A percentile compares a stretch with the other conserved stretches of the same genome.
Conservation (phyloP, 371 early-diverging fungal genomes). For the Mucor irregularis region DNA sequence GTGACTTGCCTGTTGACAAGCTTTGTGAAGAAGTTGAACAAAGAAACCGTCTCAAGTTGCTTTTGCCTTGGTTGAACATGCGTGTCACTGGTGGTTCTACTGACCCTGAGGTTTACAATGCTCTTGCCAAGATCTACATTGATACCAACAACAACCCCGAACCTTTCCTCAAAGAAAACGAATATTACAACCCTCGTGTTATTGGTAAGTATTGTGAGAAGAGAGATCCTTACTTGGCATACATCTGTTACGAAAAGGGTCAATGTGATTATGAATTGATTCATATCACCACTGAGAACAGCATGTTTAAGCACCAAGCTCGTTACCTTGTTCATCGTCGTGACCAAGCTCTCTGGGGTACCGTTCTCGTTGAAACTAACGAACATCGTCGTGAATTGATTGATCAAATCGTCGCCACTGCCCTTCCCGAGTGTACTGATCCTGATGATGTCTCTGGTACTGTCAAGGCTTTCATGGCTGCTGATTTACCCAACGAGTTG, state of each 20-base stretch:
- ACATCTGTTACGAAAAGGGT: slow-evolving; percentile 92
- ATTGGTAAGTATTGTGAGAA: slow-evolving; percentile 98
- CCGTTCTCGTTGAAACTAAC: slow-evolving; percentile 79
- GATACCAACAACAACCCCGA: slow-evolving; percentile 98
- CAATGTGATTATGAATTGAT: slow-evolving; percentile 93
- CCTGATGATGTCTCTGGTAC: slow-evolving; percentile 96
- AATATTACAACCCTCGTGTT: slow-evolving; percentile 84
- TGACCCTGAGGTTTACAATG: slow-evolving; percentile 92
- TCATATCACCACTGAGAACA: slow-evolving; percentile 92
- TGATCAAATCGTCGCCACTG: slow-evolving; percentile 90
- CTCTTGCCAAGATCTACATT: slow-evolving; percentile 97
- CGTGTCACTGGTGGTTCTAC: slow-evolving; percentile 84
- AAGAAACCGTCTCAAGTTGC: slow-evolving; percentile 94
- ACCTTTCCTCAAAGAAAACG: slow-evolving; percentile 91
- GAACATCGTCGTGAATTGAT: slow-evolving; percentile 85
- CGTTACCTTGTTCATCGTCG: slow-evolving; percentile 93
- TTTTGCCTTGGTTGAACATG: slow-evolving; percentile 91
- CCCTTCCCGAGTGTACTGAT: slow-evolving; percentile 93
- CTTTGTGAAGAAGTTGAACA: slow-evolving; percentile 94
- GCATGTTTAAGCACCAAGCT: slow-evolving; percentile 99
- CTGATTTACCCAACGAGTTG: slow-evolving; percentile 92
- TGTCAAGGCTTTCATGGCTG: slow-evolving; percentile 98
- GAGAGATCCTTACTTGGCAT: slow-evolving; percentile 96
- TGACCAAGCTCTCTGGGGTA: slow-evolving; percentile 83
- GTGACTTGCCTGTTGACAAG: slow-evolving; percentile 80